phyloP scores from a whole-genome alignment of 2,329 filamentous ascomycete species.

The Trichoderma endophyticum region DNA sequence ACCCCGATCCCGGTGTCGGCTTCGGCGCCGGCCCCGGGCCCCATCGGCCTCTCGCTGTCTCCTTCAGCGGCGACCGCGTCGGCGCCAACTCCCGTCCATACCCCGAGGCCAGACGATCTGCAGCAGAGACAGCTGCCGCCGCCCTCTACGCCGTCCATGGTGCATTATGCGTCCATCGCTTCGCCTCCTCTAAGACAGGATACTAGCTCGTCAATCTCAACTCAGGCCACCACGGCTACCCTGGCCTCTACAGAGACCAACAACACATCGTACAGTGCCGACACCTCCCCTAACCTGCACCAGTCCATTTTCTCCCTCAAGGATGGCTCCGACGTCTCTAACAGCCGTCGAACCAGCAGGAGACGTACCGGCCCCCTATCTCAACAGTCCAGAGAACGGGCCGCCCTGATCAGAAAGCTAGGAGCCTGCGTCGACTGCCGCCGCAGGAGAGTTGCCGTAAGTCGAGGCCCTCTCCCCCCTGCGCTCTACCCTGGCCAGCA shows the following conservation, averaged over 20 bases:
- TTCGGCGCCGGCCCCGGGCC: conserved; percentile 17
- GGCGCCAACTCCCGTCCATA: conserved; percentile 17
- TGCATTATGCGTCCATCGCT: conserved; percentile 25
- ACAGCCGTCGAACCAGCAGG: conserved; percentile 53
- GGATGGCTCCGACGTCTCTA: conserved; percentile 53
- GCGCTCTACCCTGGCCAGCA: neutral
- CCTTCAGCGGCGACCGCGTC: conserved; percentile 20
- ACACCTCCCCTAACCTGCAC: conserved; percentile 48
- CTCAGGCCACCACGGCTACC: conserved; percentile 45
- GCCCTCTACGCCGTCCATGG: conserved; percentile 22
- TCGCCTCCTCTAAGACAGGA: conserved; percentile 44
- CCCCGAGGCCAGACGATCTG: conserved; percentile 18
- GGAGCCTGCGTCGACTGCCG: conserved; percentile 57
- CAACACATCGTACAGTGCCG: conserved; percentile 51
- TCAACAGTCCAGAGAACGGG: conserved; percentile 56
- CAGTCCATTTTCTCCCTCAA: conserved; percentile 55
- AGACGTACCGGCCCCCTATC: conserved; percentile 59
- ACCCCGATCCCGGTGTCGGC: conserved; percentile 11
- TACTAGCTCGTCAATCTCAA: conserved; percentile 53
- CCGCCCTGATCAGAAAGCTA: conserved; percentile 57
- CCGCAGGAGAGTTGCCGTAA: conserved; percentile 56
- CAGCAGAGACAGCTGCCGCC: conserved; percentile 9
- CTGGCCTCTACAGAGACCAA: conserved; percentile 46
- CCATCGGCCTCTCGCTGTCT: conserved; percentile 17
- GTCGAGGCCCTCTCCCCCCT: conserved; percentile 28